These are phyloP conservation scores for Pulicaria dysenterica DNA, from an alignment of 129 eudicot genomes.

Conservation along the genomic window DNA sequence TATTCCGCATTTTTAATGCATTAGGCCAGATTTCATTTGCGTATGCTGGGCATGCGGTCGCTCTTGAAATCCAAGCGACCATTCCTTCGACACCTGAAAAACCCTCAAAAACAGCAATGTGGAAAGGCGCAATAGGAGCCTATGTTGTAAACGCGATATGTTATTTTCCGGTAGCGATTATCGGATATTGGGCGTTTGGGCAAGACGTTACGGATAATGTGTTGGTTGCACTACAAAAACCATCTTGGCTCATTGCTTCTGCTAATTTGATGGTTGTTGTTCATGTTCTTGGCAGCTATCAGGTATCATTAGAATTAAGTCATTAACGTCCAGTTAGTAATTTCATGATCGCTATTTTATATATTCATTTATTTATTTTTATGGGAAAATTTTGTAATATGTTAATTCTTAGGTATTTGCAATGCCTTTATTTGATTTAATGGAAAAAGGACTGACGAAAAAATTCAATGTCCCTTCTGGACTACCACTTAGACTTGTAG, in stretches of 20 bases:
- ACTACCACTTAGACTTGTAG: slow-evolving; percentile 53
- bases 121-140: slow-evolving; percentile 87
- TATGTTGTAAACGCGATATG: slow-evolving; percentile 74
- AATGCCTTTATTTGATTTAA: slow-evolving; percentile 83
- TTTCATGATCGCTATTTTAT: neutral
- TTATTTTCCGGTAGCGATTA: slow-evolving; percentile 85
- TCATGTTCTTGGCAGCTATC: slow-evolving; percentile 97
- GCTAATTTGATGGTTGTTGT: slow-evolving; percentile 93
- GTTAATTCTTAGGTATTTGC: slow-evolving; percentile 68
- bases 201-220: slow-evolving; percentile 91
- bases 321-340: too few species aligned
- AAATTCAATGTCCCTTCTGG: slow-evolving; percentile 55
- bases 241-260: slow-evolving; percentile 86
- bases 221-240: slow-evolving; percentile 67
- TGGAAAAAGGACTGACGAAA: slow-evolving; percentile 50
- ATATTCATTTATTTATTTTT: too few species aligned
- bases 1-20: slow-evolving; percentile 79
- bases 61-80: slow-evolving; percentile 90
- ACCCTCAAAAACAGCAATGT: slow-evolving; percentile 83
- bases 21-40: slow-evolving; percentile 87
- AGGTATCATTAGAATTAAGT: slow-evolving; percentile 38
- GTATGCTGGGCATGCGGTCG: slow-evolving; percentile 91
- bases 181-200: slow-evolving; percentile 93
- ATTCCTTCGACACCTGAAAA: slow-evolving; percentile 87
- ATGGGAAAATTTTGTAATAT: neutral